Percentiles rank a stretch among this genome's conserved stretches.
Evolutionary conservation across 805 yeast species (phyloP).

Genomic region (Teunomyces stri): DNA sequence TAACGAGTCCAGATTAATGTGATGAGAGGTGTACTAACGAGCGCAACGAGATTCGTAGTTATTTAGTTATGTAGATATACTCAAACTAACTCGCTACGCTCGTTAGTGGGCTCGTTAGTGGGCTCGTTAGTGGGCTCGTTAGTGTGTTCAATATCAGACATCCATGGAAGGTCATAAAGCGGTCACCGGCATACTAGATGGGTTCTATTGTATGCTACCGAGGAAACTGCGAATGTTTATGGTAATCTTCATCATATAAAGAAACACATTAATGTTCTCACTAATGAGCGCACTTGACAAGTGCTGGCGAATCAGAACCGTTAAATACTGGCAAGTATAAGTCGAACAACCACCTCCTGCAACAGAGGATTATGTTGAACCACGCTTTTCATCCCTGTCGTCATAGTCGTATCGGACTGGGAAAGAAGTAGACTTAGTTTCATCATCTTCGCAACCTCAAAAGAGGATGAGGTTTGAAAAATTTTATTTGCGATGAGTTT

Average conservation of each 20-base stretch:
- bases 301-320: conserved; percentile 53
- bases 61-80: too few relatives aligned
- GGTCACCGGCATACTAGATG: conserved; percentile 84
- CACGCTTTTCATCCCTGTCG: conserved; percentile 72
- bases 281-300: conserved; percentile 1
- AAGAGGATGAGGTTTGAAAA: not conserved
- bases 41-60: too few relatives aligned
- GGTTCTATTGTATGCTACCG: conserved; percentile 90
- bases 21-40: too few relatives aligned
- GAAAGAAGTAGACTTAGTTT: conserved; percentile 74
- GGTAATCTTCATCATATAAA: conserved; percentile 69
- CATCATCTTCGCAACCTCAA: conserved; percentile 39
- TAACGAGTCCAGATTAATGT: too few relatives aligned
- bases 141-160: conserved; percentile 62
- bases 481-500: conserved; percentile 2
- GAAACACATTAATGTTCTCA: conserved; percentile 7
- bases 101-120: too few relatives aligned
- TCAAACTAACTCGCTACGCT: too few relatives aligned
- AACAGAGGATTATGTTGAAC: conserved; percentile 34
- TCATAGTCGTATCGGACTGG: conserved; percentile 93
- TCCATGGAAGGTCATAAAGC: conserved; percentile 86
- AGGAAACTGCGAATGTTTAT: conserved; percentile 93
- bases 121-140: too few relatives aligned
- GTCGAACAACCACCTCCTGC: conserved; percentile 46
- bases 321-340: conserved; percentile 86